Conservation (phyloP, 225 moss, liverwort and hornwort genomes). For the Lunularia cruciata region DNA sequence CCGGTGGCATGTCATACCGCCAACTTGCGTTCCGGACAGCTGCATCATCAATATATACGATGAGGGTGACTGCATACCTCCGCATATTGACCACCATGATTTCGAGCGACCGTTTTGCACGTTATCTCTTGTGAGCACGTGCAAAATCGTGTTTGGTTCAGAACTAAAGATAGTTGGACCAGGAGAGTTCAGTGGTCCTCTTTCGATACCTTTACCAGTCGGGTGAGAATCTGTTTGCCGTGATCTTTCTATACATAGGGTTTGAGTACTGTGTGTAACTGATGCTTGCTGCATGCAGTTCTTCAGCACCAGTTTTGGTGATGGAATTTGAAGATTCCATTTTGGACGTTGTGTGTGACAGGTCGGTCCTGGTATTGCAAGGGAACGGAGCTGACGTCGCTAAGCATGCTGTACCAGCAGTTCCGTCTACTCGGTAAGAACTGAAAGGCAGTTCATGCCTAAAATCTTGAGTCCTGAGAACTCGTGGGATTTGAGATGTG, state of each 20-base stretch:
- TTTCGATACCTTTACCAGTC: conserved; percentile 65
- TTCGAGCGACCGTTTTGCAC: conserved; percentile 89
- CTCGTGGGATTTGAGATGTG: background rate
- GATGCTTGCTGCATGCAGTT: too few species aligned
- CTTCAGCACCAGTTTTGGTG: too few species aligned
- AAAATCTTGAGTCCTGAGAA: background rate
- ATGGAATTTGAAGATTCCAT: conserved; percentile 19
- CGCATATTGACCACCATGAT: conserved; percentile 92
- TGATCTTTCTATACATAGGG: too few species aligned
- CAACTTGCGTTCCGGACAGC: conserved; percentile 70
- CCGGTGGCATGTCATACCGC: conserved; percentile 70
- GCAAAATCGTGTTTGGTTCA: conserved; percentile 71
- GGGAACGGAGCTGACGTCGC: conserved; percentile 84
- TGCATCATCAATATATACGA: conserved; percentile 92
- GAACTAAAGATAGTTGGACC: conserved; percentile 61
- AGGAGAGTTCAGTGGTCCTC: conserved; percentile 63
- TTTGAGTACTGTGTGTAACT: too few species aligned
- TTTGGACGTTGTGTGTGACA: conserved; percentile 27
- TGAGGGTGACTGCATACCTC: conserved; percentile 84
- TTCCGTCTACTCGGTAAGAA: conserved; percentile 54
- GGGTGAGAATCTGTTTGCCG: conserved; percentile 66
- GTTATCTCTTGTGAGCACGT: conserved; percentile 78
- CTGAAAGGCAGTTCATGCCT: too few species aligned
- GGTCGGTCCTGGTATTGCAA: conserved; percentile 71
- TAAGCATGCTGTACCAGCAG: conserved; percentile 82